Evolutionary conservation across 2,329 filamentous ascomycete species (phyloP).

Genomic region (Beauveria sp.): DNA sequence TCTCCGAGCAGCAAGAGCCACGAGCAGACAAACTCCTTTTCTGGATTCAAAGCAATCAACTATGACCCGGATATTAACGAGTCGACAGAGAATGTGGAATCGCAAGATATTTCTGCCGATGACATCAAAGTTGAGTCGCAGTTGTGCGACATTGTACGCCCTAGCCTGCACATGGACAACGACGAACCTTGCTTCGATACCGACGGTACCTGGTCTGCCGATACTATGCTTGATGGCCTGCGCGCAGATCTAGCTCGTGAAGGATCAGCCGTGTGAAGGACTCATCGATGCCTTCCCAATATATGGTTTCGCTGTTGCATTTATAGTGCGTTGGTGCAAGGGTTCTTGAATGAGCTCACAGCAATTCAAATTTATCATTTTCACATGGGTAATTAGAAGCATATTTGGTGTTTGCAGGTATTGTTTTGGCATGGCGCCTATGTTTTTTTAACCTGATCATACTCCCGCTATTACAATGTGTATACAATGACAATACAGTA

Average conservation of each 20-base stretch:
- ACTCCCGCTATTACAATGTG: constrained; percentile 1
- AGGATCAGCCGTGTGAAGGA: not conserved
- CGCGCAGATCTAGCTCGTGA: not conserved
- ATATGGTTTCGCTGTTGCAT: not conserved
- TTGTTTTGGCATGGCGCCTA: constrained; percentile 1
- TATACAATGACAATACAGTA: constrained; percentile 7
- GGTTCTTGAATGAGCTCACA: not conserved
- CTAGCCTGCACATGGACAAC: not conserved
- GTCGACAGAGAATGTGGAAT: constrained; percentile 13
- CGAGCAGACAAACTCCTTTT: constrained; percentile 17
- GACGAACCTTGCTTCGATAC: not conserved
- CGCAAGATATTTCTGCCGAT: constrained; percentile 7
- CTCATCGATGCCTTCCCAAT: not conserved
- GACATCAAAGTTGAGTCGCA: constrained; percentile 21
- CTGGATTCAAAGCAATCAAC: constrained; percentile 25
- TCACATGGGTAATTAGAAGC: not conserved
- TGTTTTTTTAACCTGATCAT: not conserved
- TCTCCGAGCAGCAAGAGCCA: constrained; percentile 8
- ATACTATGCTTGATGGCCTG: not conserved
- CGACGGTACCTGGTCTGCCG: constrained; percentile 2
- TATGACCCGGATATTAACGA: constrained; percentile 16
- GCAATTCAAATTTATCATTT: not conserved
- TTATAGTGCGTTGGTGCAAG: not conserved
- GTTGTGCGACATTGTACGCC: constrained; percentile 17
- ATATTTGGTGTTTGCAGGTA: constrained; percentile 6